Evolutionary conservation across 2,329 filamentous ascomycete species (phyloP).

Genomic region (Trichophyton benhamiae): DNA sequence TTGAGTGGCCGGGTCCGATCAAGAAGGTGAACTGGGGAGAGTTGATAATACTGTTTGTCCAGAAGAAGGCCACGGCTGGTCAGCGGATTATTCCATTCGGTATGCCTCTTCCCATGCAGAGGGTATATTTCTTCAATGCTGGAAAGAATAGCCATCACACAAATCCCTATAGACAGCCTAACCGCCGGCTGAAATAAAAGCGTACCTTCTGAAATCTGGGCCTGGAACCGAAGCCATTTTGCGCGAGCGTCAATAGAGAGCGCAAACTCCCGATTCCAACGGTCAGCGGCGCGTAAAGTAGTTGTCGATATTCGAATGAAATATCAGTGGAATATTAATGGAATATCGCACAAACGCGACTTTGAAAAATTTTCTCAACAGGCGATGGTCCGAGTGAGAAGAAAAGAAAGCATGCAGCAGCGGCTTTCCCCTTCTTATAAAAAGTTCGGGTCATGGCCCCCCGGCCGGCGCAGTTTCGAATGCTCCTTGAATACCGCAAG

Average conservation of each 20-base stretch:
- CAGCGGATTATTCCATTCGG: slow-evolving; percentile 11
- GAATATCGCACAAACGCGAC: neutral
- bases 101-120: neutral
- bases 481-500: neutral
- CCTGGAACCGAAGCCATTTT: slow-evolving; percentile 12
- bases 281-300: neutral
- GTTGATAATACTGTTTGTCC: slow-evolving; percentile 28
- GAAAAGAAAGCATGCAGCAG: slow-evolving; percentile 1
- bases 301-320: neutral
- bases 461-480: neutral
- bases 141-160: neutral
- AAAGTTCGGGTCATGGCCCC: neutral
- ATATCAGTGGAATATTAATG: neutral
- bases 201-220: slow-evolving; percentile 27
- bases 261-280: slow-evolving; percentile 2
- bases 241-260: neutral
- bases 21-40: slow-evolving; percentile 36
- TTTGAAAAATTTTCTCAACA: neutral
- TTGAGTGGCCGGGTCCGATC: slow-evolving; percentile 35
- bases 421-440: neutral
- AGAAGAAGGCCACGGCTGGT: slow-evolving; percentile 12
- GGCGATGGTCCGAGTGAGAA: neutral
- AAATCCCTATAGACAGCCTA: neutral
- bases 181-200: slow-evolving; percentile 1
- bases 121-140: neutral